These are phyloP conservation scores for Boletellus sp. DNA, from an alignment of 768 basidiomycete species.

Conservation along the genomic window DNA sequence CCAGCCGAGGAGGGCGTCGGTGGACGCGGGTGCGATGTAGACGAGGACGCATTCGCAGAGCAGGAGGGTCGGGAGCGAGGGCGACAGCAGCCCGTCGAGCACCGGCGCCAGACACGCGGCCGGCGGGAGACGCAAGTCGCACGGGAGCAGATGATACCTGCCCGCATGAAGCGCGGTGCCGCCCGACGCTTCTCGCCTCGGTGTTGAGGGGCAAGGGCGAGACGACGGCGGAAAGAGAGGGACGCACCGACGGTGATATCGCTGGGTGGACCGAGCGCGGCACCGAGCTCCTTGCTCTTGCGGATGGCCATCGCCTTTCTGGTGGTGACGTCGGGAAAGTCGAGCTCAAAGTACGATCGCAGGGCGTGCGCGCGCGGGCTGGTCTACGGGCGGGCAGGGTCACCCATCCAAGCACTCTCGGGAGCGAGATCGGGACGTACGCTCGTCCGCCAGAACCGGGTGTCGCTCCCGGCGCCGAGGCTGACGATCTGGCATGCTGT, in stretches of 20 bases:
- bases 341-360: constrained; percentile 77
- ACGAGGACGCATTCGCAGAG: constrained; percentile 91
- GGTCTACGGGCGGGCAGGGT: constrained; percentile 43
- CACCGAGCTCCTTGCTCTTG: constrained; percentile 49
- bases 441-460: constrained; percentile 87
- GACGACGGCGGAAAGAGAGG: too few relatives aligned
- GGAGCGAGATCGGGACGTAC: constrained; percentile 43
- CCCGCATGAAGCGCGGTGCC: constrained; percentile 46
- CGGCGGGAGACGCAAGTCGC: constrained; percentile 67
- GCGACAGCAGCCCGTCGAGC: constrained; percentile 46
- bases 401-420: too few relatives aligned
- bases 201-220: not conserved
- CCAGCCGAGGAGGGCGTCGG: constrained; percentile 63
- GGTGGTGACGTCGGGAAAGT: constrained; percentile 82
- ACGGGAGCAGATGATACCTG: constrained; percentile 65
- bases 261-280: constrained; percentile 13
- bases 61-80: constrained; percentile 66
- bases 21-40: constrained; percentile 67
- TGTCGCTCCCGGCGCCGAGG: constrained; percentile 93
- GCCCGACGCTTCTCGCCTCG: constrained; percentile 6
- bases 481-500: constrained; percentile 82
- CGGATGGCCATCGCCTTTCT: constrained; percentile 81
- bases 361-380: constrained; percentile 48
- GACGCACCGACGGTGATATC: constrained; percentile 13
- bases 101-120: constrained; percentile 42